Conservation (phyloP, 176 grass and related monocot genomes). For the Cocos nucifera region DNA sequence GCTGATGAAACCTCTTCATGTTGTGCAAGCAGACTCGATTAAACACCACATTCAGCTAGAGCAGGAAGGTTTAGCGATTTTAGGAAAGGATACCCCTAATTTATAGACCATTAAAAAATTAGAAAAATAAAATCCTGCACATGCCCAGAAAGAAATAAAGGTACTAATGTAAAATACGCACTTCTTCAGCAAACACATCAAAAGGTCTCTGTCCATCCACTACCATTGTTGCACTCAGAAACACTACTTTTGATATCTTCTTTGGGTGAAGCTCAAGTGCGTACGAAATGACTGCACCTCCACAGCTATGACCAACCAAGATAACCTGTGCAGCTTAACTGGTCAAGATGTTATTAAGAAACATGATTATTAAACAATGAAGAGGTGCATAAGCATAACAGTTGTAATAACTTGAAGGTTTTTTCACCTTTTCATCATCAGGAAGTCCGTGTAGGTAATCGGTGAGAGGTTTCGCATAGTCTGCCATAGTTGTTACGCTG, state of each 20-base stretch:
- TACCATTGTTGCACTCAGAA: conserved; percentile 87
- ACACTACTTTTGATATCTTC: conserved; percentile 88
- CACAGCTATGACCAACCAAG: conserved; percentile 90
- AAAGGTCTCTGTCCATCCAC: conserved; percentile 86
- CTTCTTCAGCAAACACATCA: conserved; percentile 69
- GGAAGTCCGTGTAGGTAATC: conserved; percentile 63
- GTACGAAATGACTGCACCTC: conserved; percentile 83
- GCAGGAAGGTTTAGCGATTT: no score
- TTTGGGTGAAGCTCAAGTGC: conserved; percentile 49
- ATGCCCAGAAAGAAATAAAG: not conserved
- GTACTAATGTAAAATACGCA: conserved; percentile 10
- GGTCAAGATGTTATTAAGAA: not conserved
- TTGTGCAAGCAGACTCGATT: no score
- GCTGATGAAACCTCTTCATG: no score
- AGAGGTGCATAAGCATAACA: no score
- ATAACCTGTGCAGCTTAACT: conserved; percentile 43
- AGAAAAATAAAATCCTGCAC: not conserved
- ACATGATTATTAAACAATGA: no score
- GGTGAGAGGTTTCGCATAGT: conserved; percentile 79
- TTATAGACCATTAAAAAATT: conserved; percentile 1
- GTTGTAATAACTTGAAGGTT: not conserved
- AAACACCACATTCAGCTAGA: no score
- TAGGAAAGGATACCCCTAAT: no score
- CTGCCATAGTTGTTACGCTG: conserved; percentile 61
- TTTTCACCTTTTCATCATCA: conserved; percentile 40